Evolutionary conservation across 176 grass and related monocot species (phyloP), one percentile per base, ranked within the genome.

Genomic region (Musa acuminata): DNA sequence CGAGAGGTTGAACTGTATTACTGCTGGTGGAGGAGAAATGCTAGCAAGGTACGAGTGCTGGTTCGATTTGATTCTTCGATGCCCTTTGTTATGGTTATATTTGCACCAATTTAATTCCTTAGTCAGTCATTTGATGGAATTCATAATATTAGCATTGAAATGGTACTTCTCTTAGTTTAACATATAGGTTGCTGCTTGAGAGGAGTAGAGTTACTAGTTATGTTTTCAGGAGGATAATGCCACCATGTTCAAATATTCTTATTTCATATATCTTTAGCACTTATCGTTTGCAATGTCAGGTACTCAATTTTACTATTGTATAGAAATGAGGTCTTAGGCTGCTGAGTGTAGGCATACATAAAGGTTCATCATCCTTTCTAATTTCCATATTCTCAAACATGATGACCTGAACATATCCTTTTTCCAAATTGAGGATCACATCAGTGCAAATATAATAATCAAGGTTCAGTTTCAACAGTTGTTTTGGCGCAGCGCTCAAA

Each of bases 1-100:
- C 74, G 1, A 76, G 88, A 21, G 59, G 69, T 21, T 94, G n/a
- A 78, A 81, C 74, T 19, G 13, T 19, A 70, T 74, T 20, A 60
- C 71, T 53, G 43, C 3, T 16, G 3, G 11, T 50, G 23, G 50
- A 27, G 13, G 75, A 52, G 25, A 51, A 22, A 65, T 9, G 48
- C 21, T 51, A n/a, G 23, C 2, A 49, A 71, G 77, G 77, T 79
- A 71, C 17, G 17, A 55, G 3, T 14, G 24, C 24, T 6, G 3
- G 35, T 43, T 43, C 53, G 26, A 27, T 79, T 59, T 16, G 27
- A 48, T 70, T 57, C 17, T 79, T 79, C 60, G 12, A 59, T 71
- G 27, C 35, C 17, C 29, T 50, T 52, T 62, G 62, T 16, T 77
- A 14, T 23, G 35, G 20, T 14, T 59, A 14, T 14, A 60, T 75